Conservation (phyloP, 148 eudicot species). For the Rhododendron kiyosumense region DNA sequence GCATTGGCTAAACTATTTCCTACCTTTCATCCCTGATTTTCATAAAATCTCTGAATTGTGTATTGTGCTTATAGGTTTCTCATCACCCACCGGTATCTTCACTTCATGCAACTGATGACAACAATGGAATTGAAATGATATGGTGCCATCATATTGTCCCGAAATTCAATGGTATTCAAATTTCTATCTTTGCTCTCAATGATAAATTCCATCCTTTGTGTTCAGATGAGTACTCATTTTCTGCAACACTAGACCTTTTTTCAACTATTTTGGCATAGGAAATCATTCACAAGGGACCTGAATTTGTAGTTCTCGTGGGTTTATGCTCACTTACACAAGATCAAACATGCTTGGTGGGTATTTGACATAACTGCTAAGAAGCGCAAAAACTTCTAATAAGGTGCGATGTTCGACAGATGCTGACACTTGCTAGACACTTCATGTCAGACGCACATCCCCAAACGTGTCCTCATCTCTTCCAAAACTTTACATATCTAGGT, state of each 20-base stretch:
- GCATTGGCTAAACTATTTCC: neutral
- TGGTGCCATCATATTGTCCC: conserved; percentile 66
- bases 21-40: neutral
- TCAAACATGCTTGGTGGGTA: neutral
- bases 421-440: neutral
- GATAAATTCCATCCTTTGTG: neutral
- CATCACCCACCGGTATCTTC: conserved; percentile 88
- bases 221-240: neutral
- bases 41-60: neutral
- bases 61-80: conserved; percentile 51
- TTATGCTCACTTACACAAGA: neutral
- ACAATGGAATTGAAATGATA: conserved; percentile 45
- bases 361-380: neutral
- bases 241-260: neutral
- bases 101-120: conserved; percentile 70
- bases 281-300: neutral
- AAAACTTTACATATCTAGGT: neutral
- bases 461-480: neutral
- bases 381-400: neutral
- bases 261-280: neutral
- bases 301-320: neutral
- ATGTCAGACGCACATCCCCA: neutral
- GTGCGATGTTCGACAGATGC: neutral
- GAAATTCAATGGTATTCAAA: conserved; percentile 49
- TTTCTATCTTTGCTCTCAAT: neutral